phyloP scores from a whole-genome alignment of 495 filamentous ascomycete species.

The Hypomontagnella submonticulosa region DNA sequence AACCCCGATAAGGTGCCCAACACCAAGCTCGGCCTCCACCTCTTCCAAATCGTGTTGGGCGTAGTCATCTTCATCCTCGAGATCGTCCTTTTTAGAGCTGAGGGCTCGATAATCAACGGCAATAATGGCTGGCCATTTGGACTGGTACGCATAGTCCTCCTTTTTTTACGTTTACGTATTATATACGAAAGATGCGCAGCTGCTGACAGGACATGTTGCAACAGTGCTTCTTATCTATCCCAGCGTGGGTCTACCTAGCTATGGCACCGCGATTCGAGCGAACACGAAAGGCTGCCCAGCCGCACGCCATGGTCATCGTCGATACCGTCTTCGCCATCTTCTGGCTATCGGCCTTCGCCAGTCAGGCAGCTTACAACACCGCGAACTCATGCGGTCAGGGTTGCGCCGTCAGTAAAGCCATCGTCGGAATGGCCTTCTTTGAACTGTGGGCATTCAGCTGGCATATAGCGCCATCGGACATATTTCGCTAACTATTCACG shows the following conservation, averaged over 20 bases:
- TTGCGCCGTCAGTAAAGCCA: conserved; percentile 80
- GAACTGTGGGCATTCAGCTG: conserved; percentile 69
- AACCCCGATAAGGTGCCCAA: conserved; percentile 63
- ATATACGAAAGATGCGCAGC: neutral
- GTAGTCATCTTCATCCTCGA: conserved; percentile 78
- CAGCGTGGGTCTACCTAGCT: conserved; percentile 82
- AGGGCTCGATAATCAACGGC: conserved; percentile 70
- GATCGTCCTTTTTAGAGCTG: conserved; percentile 74
- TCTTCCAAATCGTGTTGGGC: conserved; percentile 71
- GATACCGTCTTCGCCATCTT: conserved; percentile 79
- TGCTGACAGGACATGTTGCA: conserved; percentile 21
- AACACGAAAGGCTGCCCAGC: conserved; percentile 79
- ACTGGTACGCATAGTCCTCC: conserved; percentile 68
- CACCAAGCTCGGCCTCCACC: conserved; percentile 67
- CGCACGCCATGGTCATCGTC: conserved; percentile 80
- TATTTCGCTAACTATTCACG: conserved; percentile 14
- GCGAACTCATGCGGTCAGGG: conserved; percentile 59
- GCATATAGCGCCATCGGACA: conserved; percentile 33
- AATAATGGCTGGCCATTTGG: conserved; percentile 79
- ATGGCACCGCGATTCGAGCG: conserved; percentile 88
- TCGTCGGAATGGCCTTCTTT: conserved; percentile 81
- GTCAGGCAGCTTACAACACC: conserved; percentile 74
- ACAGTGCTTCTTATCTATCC: conserved; percentile 87
- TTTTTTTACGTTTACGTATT: neutral
- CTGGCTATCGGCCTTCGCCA: conserved; percentile 86